Evolutionary conservation across 2,329 filamentous ascomycete genomes (phyloP), one percentile per base, ranked within the genome.

Genomic region (Metarhizium brunneum): DNA sequence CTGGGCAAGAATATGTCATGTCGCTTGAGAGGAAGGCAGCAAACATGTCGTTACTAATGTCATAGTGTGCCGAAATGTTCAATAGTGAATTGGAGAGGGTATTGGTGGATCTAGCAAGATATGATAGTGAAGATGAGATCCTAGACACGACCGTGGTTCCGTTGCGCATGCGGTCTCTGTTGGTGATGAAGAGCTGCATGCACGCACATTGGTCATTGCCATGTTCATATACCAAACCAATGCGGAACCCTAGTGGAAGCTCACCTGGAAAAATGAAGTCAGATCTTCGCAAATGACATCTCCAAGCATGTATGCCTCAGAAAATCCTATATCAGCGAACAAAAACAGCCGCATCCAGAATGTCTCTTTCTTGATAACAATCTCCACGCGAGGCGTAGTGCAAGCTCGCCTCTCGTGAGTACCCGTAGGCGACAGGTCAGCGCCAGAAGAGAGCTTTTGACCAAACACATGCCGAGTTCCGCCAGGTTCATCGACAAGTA

Each of bases 21-120:
- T 89, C 86, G n/a, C 80, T 76, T 0, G 84, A 87, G 32, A 89
- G 73, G 61, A 89, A 89, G 0, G 85, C 84, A 6, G 84, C 83
- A 62, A 90, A 89, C 83, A 89, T 87, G 56, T 84, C 83, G 64
- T 90, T 90, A 60, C 82, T 85, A 59, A 89, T 87, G 63, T 90
- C 86, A 66, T 90, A 90, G 61, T 90, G 87, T 4, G 85, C 85
- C 2, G 80, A 80, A 53, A 87, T 83, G 64, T 90, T 88, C 47
- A 87, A 73, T 11, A 82, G 75, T 1, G 82, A 74, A 60, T 81
- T 82, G 1, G 76, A 76, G 13, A 83, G 66, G 6, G 78, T 83
- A 63, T 85, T 85, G 11, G 77, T 79, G 48, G 74, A 76, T 56
- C 77, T 71, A 11, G 84, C 80, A 40, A 88, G 65, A 50, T 78